These are phyloP conservation scores for Lophiotrema nucula DNA, from an alignment of 495 filamentous ascomycete genomes.

Conservation along the genomic window DNA sequence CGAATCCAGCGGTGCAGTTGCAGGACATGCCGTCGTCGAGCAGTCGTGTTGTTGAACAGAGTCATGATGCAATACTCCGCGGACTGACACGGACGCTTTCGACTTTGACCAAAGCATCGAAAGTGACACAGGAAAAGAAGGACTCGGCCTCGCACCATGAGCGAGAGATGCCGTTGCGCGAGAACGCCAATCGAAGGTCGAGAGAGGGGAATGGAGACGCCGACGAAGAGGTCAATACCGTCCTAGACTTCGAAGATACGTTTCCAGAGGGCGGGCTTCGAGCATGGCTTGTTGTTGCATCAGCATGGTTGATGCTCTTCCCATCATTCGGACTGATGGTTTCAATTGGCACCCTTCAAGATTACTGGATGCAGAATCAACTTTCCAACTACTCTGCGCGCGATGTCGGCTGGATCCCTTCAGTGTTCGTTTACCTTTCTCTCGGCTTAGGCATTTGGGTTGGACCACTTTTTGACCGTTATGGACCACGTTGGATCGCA, in stretches of 20 bases:
- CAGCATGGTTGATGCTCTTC: slow-evolving; percentile 36
- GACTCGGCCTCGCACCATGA: neutral
- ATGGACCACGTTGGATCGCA: slow-evolving; percentile 68
- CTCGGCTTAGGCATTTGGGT: slow-evolving; percentile 58
- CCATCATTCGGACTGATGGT: slow-evolving; percentile 40
- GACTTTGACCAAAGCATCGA: neutral
- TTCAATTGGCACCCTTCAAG: slow-evolving; percentile 57
- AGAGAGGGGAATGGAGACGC: neutral
- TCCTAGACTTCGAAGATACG: slow-evolving; percentile 18
- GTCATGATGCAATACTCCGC: neutral
- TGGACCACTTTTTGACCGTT: slow-evolving; percentile 72
- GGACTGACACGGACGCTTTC: slow-evolving; percentile 2
- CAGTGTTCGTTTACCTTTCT: slow-evolving; percentile 54
- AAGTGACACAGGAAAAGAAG: neutral
- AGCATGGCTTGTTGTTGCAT: slow-evolving; percentile 38
- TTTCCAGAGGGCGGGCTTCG: slow-evolving; percentile 38
- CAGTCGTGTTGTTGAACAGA: neutral
- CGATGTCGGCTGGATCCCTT: slow-evolving; percentile 61
- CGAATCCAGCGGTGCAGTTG: slow-evolving; percentile 19
- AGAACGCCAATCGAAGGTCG: too few species aligned
- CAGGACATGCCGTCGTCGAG: slow-evolving; percentile 10
- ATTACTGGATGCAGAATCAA: slow-evolving; percentile 55
- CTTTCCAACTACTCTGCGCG: slow-evolving; percentile 49
- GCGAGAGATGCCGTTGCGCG: neutral
- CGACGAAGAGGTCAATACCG: slow-evolving; percentile 6